A percentile compares a stretch with the other conserved stretches of the same genome.
These are phyloP conservation scores for Aspergillus pseudonomiae DNA, from an alignment of 2,329 filamentous ascomycete species.

Conservation along the genomic window DNA sequence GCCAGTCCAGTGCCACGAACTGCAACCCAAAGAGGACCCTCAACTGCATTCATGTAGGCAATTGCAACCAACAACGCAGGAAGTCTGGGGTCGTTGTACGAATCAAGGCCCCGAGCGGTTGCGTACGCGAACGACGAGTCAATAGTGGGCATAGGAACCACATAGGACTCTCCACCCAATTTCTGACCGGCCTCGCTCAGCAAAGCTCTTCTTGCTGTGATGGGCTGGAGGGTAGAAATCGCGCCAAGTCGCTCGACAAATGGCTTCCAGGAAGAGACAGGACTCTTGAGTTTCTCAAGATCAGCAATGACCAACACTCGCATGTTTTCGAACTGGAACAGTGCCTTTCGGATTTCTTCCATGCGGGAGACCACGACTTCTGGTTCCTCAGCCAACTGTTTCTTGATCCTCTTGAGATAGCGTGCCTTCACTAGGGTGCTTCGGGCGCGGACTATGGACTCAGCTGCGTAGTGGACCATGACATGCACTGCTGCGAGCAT, in stretches of 20 bases:
- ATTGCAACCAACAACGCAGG: conserved; percentile 86
- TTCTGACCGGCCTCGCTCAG: conserved; percentile 74
- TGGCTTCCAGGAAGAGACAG: conserved; percentile 76
- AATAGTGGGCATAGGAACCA: conserved; percentile 88
- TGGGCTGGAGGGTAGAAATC: conserved; percentile 63
- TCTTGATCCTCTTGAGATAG: conserved; percentile 83
- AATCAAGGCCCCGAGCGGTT: conserved; percentile 72
- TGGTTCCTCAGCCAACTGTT: conserved; percentile 76
- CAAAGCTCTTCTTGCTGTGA: conserved; percentile 70
- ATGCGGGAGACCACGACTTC: conserved; percentile 76
- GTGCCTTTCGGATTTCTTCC: conserved; percentile 70
- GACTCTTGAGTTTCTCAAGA: conserved; percentile 71
- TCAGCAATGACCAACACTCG: conserved; percentile 84
- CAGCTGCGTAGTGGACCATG: conserved; percentile 77
- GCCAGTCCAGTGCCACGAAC: conserved; percentile 92
- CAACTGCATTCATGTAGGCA: conserved; percentile 87
- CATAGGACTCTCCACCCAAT: conserved; percentile 73
- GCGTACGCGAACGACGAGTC: conserved; percentile 89
- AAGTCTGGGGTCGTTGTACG: conserved; percentile 74
- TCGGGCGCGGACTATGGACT: conserved; percentile 75
- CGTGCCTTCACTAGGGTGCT: conserved; percentile 83
- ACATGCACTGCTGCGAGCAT: conserved; percentile 67
- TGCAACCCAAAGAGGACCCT: conserved; percentile 91
- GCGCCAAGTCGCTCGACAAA: conserved; percentile 59
- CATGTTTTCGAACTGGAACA: conserved; percentile 85